These are phyloP conservation scores for Phylloboletellus chloephorus DNA, from an alignment of 1,284 basidiomycete genomes.

Conservation along the genomic window DNA sequence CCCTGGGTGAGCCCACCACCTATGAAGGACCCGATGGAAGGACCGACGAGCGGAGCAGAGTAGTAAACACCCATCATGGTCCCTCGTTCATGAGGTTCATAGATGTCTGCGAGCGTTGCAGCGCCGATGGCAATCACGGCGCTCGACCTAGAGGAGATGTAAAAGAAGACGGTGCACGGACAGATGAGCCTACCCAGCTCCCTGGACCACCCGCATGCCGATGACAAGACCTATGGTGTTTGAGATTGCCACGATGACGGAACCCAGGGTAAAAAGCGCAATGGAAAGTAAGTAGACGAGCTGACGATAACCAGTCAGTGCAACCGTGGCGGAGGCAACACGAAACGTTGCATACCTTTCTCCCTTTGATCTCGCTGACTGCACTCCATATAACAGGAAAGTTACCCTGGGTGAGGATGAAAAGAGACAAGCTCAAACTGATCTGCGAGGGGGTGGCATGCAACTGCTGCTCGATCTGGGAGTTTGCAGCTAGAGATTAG, in stretches of 20 bases:
- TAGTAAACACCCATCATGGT: constrained; percentile 81
- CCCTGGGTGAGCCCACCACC: constrained; percentile 67
- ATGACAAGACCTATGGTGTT: constrained; percentile 65
- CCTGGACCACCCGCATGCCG: constrained; percentile 68
- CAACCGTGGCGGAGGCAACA: background rate
- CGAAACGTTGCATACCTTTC: constrained; percentile 47
- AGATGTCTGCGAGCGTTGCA: constrained; percentile 79
- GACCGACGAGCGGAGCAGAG: constrained; percentile 55
- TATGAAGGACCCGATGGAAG: constrained; percentile 64
- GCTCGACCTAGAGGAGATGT: constrained; percentile 48
- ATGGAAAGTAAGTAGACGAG: constrained; percentile 64
- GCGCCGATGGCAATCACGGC: constrained; percentile 77
- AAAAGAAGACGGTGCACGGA: background rate
- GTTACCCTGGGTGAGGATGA: constrained; percentile 70
- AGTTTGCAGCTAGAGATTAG: constrained; percentile 50
- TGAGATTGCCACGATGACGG: constrained; percentile 60
- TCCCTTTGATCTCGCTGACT: constrained; percentile 74
- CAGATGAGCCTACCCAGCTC: constrained; percentile 43
- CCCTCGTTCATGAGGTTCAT: constrained; percentile 74
- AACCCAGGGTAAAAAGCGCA: constrained; percentile 57
- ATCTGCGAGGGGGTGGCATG: constrained; percentile 65
- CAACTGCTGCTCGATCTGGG: constrained; percentile 62
- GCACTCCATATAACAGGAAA: constrained; percentile 68
- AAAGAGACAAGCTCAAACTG: constrained; percentile 70
- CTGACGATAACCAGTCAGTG: constrained; percentile 30